Conservation (phyloP, 129 eudicot species). For the Saussurea involucrata region DNA sequence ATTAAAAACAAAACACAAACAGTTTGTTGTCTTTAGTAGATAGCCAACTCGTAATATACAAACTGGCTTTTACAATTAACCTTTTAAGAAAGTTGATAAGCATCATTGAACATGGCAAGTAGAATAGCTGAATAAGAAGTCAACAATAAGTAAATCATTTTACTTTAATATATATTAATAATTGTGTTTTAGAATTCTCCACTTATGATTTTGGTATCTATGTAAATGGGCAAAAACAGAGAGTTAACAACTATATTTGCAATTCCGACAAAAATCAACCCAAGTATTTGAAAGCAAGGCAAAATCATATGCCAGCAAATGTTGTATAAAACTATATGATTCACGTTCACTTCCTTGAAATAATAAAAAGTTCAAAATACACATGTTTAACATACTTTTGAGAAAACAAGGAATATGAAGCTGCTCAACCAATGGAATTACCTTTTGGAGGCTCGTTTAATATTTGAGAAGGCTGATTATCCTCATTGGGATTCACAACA, state of each 20-base stretch:
- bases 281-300: not conserved
- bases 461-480: conserved; percentile 15
- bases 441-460: conserved; percentile 35
- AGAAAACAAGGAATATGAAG: not conserved
- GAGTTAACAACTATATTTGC: no score
- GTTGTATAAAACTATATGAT: not conserved
- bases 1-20: not conserved
- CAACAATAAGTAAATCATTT: not conserved
- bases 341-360: not conserved
- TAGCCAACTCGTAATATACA: not conserved
- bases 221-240: no score
- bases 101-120: not conserved
- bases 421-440: conserved; percentile 11
- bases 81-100: not conserved
- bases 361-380: not conserved
- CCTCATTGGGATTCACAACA: conserved; percentile 13
- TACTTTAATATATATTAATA: not conserved
- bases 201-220: no score
- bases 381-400: not conserved
- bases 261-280: not conserved
- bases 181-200: not conserved
- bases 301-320: not conserved
- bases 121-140: not conserved
- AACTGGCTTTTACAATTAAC: not conserved
- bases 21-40: not conserved